phyloP scores from a whole-genome alignment of 2,329 filamentous ascomycete genomes.

The Fusarium praegraminearum region DNA sequence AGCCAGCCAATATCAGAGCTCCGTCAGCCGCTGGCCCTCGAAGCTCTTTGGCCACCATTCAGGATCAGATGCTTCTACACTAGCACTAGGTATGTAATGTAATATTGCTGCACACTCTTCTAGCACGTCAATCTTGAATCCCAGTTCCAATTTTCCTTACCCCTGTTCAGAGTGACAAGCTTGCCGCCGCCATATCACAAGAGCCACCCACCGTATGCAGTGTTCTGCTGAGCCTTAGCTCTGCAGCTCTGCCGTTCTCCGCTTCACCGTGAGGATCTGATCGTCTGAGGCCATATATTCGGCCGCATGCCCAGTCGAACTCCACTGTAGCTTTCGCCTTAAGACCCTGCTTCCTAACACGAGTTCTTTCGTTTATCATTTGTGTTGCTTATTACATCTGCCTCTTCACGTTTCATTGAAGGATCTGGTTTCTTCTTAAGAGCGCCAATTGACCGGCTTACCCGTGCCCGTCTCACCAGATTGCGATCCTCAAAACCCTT shows the following conservation, averaged over 20 bases:
- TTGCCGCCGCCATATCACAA: slow-evolving; percentile 45
- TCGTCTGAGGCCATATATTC: slow-evolving; percentile 46
- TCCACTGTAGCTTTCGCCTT: slow-evolving; percentile 43
- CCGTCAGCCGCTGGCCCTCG: slow-evolving; percentile 59
- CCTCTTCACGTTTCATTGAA: slow-evolving; percentile 23
- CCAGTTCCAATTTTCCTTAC: slow-evolving; percentile 33
- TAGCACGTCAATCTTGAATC: slow-evolving; percentile 50
- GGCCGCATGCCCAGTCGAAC: slow-evolving; percentile 41
- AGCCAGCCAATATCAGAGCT: slow-evolving; percentile 66
- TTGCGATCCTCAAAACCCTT: neutral
- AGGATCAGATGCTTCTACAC: slow-evolving; percentile 18
- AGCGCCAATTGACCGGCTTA: slow-evolving; percentile 15
- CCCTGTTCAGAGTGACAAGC: slow-evolving; percentile 36
- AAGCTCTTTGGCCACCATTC: slow-evolving; percentile 21
- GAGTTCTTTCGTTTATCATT: slow-evolving; percentile 37
- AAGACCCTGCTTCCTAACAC: slow-evolving; percentile 42
- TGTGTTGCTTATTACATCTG: slow-evolving; percentile 23
- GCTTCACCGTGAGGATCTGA: slow-evolving; percentile 36
- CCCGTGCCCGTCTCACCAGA: slow-evolving; percentile 11
- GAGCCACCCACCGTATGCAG: slow-evolving; percentile 35
- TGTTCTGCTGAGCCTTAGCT: slow-evolving; percentile 36
- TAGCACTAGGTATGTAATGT: neutral
- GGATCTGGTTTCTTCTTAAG: slow-evolving; percentile 47
- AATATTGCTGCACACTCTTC: slow-evolving; percentile 38
- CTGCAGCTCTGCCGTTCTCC: slow-evolving; percentile 34